Conservation (phyloP, 345 rosid genomes). For the Corchorus capsularis region DNA sequence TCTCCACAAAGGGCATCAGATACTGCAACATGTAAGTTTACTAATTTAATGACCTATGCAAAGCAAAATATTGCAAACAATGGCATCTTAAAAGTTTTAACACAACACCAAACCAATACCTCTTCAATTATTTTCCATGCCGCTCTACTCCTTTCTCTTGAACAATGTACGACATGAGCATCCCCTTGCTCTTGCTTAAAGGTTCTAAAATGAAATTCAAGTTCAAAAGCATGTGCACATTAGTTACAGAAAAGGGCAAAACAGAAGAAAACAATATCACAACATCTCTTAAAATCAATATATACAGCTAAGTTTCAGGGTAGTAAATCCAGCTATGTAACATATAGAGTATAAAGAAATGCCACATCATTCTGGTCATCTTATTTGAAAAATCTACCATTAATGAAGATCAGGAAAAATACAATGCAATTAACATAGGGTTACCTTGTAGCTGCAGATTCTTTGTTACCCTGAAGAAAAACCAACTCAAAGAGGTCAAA, state of each 20-base stretch:
- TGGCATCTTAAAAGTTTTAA: not conserved
- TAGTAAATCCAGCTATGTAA: not conserved
- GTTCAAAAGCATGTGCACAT: not conserved
- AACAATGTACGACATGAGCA: conserved; percentile 74
- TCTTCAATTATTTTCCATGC: conserved; percentile 80
- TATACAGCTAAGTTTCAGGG: not conserved
- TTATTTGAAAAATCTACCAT: not conserved
- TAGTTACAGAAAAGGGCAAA: not conserved
- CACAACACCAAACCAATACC: not conserved
- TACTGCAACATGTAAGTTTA: conserved; percentile 49
- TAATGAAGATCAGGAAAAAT: not conserved
- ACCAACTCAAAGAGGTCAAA: conserved; percentile 14
- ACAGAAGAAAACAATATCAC: not conserved
- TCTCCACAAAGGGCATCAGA: conserved; percentile 84
- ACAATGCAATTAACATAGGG: not conserved
- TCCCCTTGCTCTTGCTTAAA: conserved; percentile 32
- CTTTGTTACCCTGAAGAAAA: conserved; percentile 41
- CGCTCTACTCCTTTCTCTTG: conserved; percentile 83
- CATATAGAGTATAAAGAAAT: not conserved
- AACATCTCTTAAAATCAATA: not conserved
- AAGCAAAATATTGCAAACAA: not conserved
- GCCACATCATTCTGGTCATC: not conserved
- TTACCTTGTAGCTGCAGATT: conserved; percentile 49
- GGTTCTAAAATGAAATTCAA: conserved; percentile 33
- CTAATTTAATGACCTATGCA: not conserved